Conservation (phyloP, 2,329 filamentous ascomycete genomes). For the Xylariaceae sp. region DNA sequence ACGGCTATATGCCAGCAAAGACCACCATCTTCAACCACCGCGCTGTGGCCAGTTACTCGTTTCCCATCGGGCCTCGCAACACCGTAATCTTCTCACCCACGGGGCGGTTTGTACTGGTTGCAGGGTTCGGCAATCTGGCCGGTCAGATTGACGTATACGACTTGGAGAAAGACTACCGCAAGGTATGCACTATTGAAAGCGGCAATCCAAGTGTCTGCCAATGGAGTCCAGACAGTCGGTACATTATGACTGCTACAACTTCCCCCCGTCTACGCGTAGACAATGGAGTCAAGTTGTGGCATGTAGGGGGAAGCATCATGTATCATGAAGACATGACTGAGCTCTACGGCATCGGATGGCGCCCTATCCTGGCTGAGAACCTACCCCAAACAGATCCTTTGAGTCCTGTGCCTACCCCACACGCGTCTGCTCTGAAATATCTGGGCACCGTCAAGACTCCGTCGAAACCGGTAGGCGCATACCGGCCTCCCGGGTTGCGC, state of each 20-base stretch:
- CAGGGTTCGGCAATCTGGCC: constrained; percentile 94
- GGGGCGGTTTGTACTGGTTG: constrained; percentile 87
- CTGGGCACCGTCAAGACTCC: constrained; percentile 87
- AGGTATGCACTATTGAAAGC: constrained; percentile 90
- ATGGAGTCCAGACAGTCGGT: constrained; percentile 94
- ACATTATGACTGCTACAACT: constrained; percentile 96
- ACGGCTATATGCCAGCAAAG: constrained; percentile 99
- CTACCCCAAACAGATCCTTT: constrained; percentile 66
- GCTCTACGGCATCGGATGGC: constrained; percentile 87
- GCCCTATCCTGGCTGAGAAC: constrained; percentile 63
- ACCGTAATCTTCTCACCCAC: constrained; percentile 93
- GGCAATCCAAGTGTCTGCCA: constrained; percentile 94
- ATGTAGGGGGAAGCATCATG: constrained; percentile 82
- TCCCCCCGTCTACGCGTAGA: constrained; percentile 93
- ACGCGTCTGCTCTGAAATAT: constrained; percentile 77
- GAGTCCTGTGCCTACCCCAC: constrained; percentile 68
- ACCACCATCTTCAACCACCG: constrained; percentile 95
- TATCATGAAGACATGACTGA: constrained; percentile 95
- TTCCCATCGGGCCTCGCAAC: constrained; percentile 84
- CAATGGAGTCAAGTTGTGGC: constrained; percentile 94
- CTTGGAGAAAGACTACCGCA: constrained; percentile 86
- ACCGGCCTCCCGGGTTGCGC: constrained; percentile 89
- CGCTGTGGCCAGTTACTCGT: constrained; percentile 76
- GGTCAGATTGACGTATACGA: constrained; percentile 98
- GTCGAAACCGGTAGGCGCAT: constrained; percentile 94